Conservation (phyloP, 2,329 filamentous ascomycete genomes). For the Nemania serpens region DNA sequence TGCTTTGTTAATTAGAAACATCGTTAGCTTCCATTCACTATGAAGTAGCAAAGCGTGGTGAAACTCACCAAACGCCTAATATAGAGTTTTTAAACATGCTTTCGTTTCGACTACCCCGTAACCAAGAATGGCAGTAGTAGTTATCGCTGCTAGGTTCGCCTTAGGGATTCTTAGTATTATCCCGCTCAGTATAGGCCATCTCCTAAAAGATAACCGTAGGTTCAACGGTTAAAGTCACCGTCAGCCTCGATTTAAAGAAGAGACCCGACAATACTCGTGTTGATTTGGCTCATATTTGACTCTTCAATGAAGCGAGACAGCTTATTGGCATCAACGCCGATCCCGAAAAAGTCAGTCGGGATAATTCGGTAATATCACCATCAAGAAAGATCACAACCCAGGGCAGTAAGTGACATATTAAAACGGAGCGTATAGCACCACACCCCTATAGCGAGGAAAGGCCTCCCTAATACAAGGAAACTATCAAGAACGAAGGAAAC, state of each 20-base stretch:
- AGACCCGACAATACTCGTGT: slow-evolving; percentile 34
- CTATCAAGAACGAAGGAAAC: too few species aligned
- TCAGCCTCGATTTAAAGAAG: slow-evolving; percentile 30
- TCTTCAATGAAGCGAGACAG: slow-evolving; percentile 36
- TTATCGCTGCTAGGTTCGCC: slow-evolving; percentile 33
- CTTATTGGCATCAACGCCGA: slow-evolving; percentile 33
- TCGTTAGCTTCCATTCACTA: neutral
- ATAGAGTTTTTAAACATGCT: too few species aligned
- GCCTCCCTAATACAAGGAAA: too few species aligned
- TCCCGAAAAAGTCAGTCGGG: slow-evolving; percentile 31
- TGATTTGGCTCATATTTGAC: slow-evolving; percentile 36
- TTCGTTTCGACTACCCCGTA: neutral
- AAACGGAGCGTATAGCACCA: too few species aligned
- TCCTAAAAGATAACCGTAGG: slow-evolving; percentile 23
- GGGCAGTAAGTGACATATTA: slow-evolving; percentile 32
- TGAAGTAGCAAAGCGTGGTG: neutral
- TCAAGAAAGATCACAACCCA: slow-evolving; percentile 22
- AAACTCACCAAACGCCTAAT: neutral
- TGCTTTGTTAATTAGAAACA: neutral
- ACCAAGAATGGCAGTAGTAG: slow-evolving; percentile 24
- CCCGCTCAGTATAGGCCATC: slow-evolving; percentile 30
- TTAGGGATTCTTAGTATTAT: slow-evolving; percentile 31
- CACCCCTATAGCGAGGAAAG: too few species aligned
- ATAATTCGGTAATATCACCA: slow-evolving; percentile 28
- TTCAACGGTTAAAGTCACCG: slow-evolving; percentile 29